A percentile compares a stretch with the other conserved stretches of the same genome.
phyloP scores from a whole-genome alignment of 768 basidiomycete species.

The Pleurotus pulmonarius region DNA sequence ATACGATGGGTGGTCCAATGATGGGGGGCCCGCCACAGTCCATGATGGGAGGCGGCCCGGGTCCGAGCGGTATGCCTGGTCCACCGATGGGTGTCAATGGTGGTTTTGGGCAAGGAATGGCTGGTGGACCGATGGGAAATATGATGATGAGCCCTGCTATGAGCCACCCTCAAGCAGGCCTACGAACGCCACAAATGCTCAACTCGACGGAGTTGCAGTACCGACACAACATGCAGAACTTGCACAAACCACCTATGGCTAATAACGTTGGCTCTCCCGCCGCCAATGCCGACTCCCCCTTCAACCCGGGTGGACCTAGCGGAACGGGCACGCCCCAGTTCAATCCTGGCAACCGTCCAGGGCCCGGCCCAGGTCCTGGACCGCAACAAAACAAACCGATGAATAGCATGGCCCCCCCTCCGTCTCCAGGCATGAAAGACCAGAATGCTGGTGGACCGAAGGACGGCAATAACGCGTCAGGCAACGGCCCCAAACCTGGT shows the following conservation, averaged over 20 bases:
- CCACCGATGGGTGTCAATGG: slow-evolving; percentile 4
- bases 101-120: slow-evolving; percentile 16
- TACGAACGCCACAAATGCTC: slow-evolving; percentile 36
- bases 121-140: slow-evolving; percentile 14
- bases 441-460: slow-evolving; percentile 13
- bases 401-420: slow-evolving; percentile 47
- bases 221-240: slow-evolving; percentile 25
- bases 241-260: slow-evolving; percentile 29
- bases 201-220: slow-evolving; percentile 9
- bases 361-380: slow-evolving; percentile 28
- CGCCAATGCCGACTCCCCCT: slow-evolving; percentile 36
- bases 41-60: not conserved
- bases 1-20: slow-evolving; percentile 4
- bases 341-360: slow-evolving; percentile 23
- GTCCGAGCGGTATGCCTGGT: not conserved
- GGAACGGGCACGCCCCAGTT: slow-evolving; percentile 26
- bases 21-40: slow-evolving; percentile 22
- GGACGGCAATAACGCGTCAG: slow-evolving; percentile 9
- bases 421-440: slow-evolving; percentile 44
- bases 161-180: slow-evolving; percentile 26
- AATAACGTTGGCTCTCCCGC: slow-evolving; percentile 41
- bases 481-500: slow-evolving; percentile 22
- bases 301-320: slow-evolving; percentile 25
- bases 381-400: slow-evolving; percentile 28
- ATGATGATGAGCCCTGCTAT: slow-evolving; percentile 30